Evolutionary conservation across 2,329 filamentous ascomycete genomes (phyloP), one percentile per base, ranked within the genome.

Genomic region (Fusarium nelsonii): DNA sequence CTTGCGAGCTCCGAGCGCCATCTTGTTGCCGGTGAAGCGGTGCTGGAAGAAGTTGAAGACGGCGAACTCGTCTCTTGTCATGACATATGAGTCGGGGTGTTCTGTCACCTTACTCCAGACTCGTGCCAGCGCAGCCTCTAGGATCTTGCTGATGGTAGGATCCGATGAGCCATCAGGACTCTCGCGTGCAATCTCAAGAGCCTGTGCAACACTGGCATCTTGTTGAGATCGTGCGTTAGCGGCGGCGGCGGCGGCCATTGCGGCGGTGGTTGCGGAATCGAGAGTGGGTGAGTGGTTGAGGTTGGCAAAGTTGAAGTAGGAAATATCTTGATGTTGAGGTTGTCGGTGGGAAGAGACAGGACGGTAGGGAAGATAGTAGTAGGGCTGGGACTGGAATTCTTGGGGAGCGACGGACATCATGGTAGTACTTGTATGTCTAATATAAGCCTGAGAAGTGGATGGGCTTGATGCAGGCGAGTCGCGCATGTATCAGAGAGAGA

Each of bases 1-100:
- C 70, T 77, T 82, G 65, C 81, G 80, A 18, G 86, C 86, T 37
- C 77, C 78, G n/a, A 80, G 75, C 40, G 84, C 84, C n/a, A 81
- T 72, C 68, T 81, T 75, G 68, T 85, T 78, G 63, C 87, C 86
- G 32, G 81, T 78, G 75, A 91, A 93, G 11, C 90, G 87, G 66
- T 86, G 80, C 66, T 92, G 90, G 78, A 91, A 95, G 79, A 91
- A 95, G 82, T 96, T 97, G 87, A 97, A 94, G 63, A 97, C 85
- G 56, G 92, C 88, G 75, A 96, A 97, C 80, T 97, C 93, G 78
- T 93, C 89, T 66, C 86, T 84, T 34, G 84, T 88, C 82, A 97
- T 89, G 68, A 96, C 79, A 78, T 95, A 97, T n/a, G 83, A 83
- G 51, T 86, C 80, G 2, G 91, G 91, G 33, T 90, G 82, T 5